Evolutionary conservation across 257 asterid species (phyloP).

Genomic region (Solanum virginianum): DNA sequence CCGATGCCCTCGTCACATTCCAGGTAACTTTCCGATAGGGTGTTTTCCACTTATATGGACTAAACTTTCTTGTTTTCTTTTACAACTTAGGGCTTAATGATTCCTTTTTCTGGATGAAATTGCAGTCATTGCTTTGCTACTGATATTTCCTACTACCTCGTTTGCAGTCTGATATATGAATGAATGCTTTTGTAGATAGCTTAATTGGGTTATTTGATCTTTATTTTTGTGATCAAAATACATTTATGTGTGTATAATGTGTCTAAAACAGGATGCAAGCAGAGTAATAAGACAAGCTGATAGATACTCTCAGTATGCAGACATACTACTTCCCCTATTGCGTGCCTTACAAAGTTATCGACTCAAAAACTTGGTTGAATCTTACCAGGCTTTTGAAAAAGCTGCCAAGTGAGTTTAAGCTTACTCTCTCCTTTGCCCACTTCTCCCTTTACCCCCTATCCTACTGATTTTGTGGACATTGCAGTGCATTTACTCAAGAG

Average conservation of each 20-base stretch:
- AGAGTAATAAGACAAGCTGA: slow-evolving; percentile 75
- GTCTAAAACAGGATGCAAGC: slow-evolving; percentile 59
- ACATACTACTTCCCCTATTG: slow-evolving; percentile 60
- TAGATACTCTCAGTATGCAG: slow-evolving; percentile 57
- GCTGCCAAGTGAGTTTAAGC: slow-evolving; percentile 63
- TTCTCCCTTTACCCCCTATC: background rate
- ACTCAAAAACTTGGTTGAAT: slow-evolving; percentile 48
- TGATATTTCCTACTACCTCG: background rate
- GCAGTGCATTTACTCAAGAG: slow-evolving; percentile 92
- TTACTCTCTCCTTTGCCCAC: background rate
- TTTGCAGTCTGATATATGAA: background rate
- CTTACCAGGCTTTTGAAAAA: slow-evolving; percentile 76
- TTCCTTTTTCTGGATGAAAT: background rate
- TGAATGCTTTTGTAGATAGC: background rate
- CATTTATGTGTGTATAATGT: slow-evolving; percentile 1
- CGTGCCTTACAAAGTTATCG: slow-evolving; percentile 84
- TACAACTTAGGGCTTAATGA: background rate
- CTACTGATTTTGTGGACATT: slow-evolving; percentile 31
- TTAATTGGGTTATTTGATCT: background rate
- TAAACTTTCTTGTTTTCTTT: background rate
- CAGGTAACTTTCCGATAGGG: slow-evolving; percentile 34
- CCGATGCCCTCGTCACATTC: slow-evolving; percentile 76
- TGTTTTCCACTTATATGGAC: background rate
- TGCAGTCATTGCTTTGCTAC: background rate
- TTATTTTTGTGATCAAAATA: background rate